Evolutionary conservation across 176 grass and related monocot species (phyloP), one percentile per base, ranked within the genome.

Genomic region (Oryza glumipatula): DNA sequence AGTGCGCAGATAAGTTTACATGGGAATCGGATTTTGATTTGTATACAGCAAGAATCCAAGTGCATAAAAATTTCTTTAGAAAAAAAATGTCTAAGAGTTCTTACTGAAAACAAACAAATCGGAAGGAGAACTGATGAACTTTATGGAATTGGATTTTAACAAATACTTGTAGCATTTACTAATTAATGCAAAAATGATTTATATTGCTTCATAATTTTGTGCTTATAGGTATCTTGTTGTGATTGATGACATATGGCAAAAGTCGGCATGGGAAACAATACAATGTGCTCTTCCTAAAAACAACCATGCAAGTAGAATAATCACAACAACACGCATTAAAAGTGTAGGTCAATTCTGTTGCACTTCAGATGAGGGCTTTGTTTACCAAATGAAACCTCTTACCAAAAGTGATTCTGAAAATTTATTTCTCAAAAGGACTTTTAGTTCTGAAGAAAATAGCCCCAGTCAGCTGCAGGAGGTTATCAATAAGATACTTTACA

Each of bases 361-460:
- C 44, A 36, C 77, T 63, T 32, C 30, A 16, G 15, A 68, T 65
- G n/a, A 68, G 15, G 17, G 30, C 6, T 52, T 35, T 54, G 65
- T 82, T 16, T 82, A 82, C 19, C 30, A 52, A 71, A 45, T 68
- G 13, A 68, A 80, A 48, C 77, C 58, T 68, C 77, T 80, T n/a
- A 72, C 3, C 14, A 19, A 33, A 12, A 70, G 33, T 9, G 17
- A 39, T 26, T 72, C 70, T 1, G n/a, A 23, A 14, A 13, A 15
- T 2, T 24, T 72, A 12, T 72, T 72, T 46, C 39, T 72, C 5
- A 72, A 45, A 22, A 72, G 70, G 41, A 24, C 41, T 23, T 72
- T 46, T 6, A 6, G 3, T 54, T 26, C 21, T 56, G 46, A n/a
- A 7, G 15, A 36, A 6, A 52, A 47, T 16, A 54, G 9, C 6